Conservation (phyloP, 2,329 filamentous ascomycete genomes). For the Incumbomyces delicatus region DNA sequence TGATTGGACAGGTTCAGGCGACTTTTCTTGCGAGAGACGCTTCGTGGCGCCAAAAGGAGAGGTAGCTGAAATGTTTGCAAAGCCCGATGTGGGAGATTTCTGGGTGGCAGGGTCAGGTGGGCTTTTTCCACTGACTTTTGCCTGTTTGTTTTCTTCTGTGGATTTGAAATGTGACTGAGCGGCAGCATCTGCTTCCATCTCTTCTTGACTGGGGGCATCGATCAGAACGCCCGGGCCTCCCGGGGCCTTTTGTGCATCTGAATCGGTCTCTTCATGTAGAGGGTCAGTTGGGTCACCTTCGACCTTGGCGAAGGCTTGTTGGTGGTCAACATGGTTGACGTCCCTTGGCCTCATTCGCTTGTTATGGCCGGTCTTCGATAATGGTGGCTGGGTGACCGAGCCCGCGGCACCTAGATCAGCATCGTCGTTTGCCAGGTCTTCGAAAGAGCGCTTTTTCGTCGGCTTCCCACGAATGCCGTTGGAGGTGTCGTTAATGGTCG, state of each 20-base stretch:
- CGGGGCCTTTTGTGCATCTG: constrained; percentile 18
- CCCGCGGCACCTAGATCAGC: constrained; percentile 9
- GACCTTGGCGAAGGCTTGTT: constrained; percentile 11
- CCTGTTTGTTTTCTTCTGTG: neutral
- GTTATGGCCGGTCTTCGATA: constrained; percentile 21
- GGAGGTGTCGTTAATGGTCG: constrained; percentile 22
- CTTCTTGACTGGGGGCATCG: constrained; percentile 11
- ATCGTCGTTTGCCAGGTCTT: constrained; percentile 30
- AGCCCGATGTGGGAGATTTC: constrained; percentile 23
- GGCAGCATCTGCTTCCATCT: constrained; percentile 7
- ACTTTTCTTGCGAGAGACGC: constrained; percentile 17
- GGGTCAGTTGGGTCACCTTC: constrained; percentile 15
- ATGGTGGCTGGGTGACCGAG: constrained; percentile 16
- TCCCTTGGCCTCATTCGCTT: constrained; percentile 28
- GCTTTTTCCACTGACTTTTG: neutral
- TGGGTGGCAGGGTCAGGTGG: constrained; percentile 4
- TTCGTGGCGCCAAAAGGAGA: constrained; percentile 34
- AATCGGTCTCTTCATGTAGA: constrained; percentile 18
- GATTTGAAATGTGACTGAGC: neutral
- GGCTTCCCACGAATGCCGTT: constrained; percentile 24
- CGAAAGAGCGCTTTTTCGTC: constrained; percentile 34
- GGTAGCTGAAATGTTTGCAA: constrained; percentile 33
- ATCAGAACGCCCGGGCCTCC: constrained; percentile 19
- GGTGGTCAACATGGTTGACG: constrained; percentile 14
- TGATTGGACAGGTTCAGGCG: constrained; percentile 23